Evolutionary conservation across 228 moss, liverwort and hornwort genomes (phyloP).

Genomic region (Sphagnum fallax): DNA sequence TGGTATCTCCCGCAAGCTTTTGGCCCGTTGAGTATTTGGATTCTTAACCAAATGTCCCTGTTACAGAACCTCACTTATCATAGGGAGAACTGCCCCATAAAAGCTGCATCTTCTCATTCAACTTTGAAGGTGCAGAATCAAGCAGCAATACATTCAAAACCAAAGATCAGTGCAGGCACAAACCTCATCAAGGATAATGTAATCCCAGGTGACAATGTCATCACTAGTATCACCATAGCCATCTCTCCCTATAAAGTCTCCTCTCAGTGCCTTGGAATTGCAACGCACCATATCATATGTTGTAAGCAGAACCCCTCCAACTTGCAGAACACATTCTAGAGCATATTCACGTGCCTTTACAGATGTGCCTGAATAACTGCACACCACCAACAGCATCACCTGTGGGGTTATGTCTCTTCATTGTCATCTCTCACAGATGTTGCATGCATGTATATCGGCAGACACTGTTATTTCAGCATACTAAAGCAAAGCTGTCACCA

Average conservation of each 20-base stretch:
- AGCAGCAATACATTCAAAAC: too few species aligned
- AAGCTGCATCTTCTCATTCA: not conserved
- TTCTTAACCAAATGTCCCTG: constrained; percentile 99
- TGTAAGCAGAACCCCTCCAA: constrained; percentile 88
- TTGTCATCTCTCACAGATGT: too few species aligned
- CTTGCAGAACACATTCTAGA: constrained; percentile 65
- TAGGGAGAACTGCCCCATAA: not conserved
- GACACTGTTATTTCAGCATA: too few species aligned
- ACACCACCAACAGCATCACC: not conserved
- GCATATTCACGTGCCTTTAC: constrained; percentile 62
- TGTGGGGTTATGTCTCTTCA: not conserved
- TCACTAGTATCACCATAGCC: constrained; percentile 63
- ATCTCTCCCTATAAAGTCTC: constrained; percentile 69
- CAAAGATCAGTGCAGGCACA: not conserved
- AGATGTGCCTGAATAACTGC: constrained; percentile 77
- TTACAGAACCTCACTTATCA: not conserved
- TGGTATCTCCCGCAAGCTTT: constrained; percentile 82
- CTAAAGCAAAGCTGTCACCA: too few species aligned
- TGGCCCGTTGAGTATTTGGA: constrained; percentile 80
- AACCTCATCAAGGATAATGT: constrained; percentile 92
- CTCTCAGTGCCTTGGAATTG: constrained; percentile 73
- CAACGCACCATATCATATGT: constrained; percentile 98
- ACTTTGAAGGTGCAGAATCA: not conserved
- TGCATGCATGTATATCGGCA: too few species aligned
- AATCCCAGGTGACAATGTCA: constrained; percentile 80